Evolutionary conservation across 768 basidiomycete species (phyloP).

Genomic region (Rhodotorula babjevae): DNA sequence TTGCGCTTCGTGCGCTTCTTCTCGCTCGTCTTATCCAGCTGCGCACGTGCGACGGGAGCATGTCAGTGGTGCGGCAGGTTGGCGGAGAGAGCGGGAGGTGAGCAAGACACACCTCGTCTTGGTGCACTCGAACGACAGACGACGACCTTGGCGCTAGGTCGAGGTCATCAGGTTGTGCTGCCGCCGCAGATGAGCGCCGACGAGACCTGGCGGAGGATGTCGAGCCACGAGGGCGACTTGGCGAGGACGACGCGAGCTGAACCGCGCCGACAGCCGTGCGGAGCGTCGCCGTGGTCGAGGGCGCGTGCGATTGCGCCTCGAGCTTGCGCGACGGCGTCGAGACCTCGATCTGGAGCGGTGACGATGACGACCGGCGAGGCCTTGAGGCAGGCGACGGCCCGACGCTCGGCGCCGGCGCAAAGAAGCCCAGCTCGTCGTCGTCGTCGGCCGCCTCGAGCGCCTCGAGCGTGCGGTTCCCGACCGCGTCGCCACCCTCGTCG

Average conservation of each 20-base stretch:
- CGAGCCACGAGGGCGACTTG: background rate
- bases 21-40: no score
- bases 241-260: background rate
- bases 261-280: background rate
- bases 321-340: background rate
- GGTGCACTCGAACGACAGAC: no score
- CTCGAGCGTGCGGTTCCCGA: background rate
- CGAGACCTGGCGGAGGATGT: background rate
- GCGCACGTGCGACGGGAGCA: no score
- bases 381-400: background rate
- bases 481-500: background rate
- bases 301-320: background rate
- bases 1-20: no score
- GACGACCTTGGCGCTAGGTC: no score
- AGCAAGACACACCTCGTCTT: no score
- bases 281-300: background rate
- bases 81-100: no score
- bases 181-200: background rate
- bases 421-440: conserved; percentile 6
- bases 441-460: background rate
- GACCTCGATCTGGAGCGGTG: background rate
- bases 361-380: background rate
- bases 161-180: no score
- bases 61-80: no score
- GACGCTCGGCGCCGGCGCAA: background rate